Conservation (phyloP, 495 filamentous ascomycete genomes). For the Melanomma pulvis-pyrius region DNA sequence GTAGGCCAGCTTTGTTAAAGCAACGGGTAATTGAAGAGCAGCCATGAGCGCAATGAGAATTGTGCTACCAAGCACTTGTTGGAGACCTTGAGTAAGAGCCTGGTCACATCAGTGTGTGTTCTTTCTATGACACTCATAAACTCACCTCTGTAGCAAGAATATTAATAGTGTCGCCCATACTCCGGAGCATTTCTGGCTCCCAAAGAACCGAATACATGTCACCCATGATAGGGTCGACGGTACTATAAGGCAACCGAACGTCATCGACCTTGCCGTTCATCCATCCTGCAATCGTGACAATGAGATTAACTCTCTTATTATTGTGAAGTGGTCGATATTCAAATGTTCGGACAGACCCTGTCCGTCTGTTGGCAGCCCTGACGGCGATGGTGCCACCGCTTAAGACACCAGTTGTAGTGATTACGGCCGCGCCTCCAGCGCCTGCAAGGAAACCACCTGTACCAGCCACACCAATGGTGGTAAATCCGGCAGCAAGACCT, state of each 20-base stretch:
- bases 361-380: conserved; percentile 80
- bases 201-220: conserved; percentile 96
- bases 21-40: conserved; percentile 86
- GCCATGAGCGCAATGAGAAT: conserved; percentile 89
- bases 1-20: conserved; percentile 92
- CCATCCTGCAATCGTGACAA: conserved; percentile 95
- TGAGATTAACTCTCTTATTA: conserved; percentile 94
- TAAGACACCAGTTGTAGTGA: conserved; percentile 85
- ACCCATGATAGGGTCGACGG: conserved; percentile 95
- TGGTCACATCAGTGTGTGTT: conserved; percentile 41
- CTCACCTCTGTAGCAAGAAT: conserved; percentile 95
- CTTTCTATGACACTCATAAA: neutral
- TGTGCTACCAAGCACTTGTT: conserved; percentile 92
- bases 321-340: conserved; percentile 97
- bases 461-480: conserved; percentile 88
- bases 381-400: conserved; percentile 84
- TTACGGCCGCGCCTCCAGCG: conserved; percentile 87
- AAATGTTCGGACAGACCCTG: conserved; percentile 90
- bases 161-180: conserved; percentile 97
- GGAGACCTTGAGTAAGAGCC: conserved; percentile 93
- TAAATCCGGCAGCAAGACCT: conserved; percentile 91
- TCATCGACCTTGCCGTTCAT: conserved; percentile 98
- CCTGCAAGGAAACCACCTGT: conserved; percentile 89
- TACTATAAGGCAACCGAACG: conserved; percentile 91
- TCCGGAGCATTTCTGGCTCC: conserved; percentile 97